These are phyloP conservation scores for Mycena latifolia DNA, from an alignment of 768 basidiomycete genomes.

Conservation along the genomic window DNA sequence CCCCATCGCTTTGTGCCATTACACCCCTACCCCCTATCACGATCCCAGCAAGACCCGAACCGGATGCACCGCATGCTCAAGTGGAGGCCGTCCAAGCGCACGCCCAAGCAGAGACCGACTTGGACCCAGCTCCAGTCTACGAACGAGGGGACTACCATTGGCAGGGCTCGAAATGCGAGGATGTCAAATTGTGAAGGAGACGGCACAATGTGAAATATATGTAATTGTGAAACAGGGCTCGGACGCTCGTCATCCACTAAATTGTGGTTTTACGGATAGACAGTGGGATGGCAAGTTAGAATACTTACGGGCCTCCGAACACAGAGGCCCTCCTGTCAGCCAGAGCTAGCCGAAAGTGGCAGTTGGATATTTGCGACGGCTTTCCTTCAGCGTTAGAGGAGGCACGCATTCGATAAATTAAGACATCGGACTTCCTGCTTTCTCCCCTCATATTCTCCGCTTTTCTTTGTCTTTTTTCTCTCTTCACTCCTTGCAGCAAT, in stretches of 20 bases:
- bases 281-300: too few relatives aligned
- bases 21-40: conserved; percentile 28
- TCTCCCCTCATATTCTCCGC: conserved; percentile 31
- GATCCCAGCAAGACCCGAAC: conserved; percentile 7
- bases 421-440: conserved; percentile 9
- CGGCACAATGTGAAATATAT: conserved; percentile 6
- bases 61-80: not conserved
- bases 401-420: not conserved
- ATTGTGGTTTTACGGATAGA: too few relatives aligned
- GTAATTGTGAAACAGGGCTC: not conserved
- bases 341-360: conserved; percentile 22
- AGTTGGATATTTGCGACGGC: not conserved
- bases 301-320: too few relatives aligned
- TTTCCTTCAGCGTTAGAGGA: conserved; percentile 5
- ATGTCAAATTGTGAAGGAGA: conserved; percentile 7
- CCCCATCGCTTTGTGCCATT: conserved; percentile 35
- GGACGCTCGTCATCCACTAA: too few relatives aligned
- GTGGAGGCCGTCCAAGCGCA: not conserved
- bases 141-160: conserved; percentile 22
- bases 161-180: conserved; percentile 8
- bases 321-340: too few relatives aligned
- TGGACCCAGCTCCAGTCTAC: conserved; percentile 31
- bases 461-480: conserved; percentile 15
- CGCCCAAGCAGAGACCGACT: not conserved
- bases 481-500: conserved; percentile 8